Evolutionary conservation across 2,329 filamentous ascomycete species (phyloP).

Genomic region (Sclerotinia sclerotiorum): DNA sequence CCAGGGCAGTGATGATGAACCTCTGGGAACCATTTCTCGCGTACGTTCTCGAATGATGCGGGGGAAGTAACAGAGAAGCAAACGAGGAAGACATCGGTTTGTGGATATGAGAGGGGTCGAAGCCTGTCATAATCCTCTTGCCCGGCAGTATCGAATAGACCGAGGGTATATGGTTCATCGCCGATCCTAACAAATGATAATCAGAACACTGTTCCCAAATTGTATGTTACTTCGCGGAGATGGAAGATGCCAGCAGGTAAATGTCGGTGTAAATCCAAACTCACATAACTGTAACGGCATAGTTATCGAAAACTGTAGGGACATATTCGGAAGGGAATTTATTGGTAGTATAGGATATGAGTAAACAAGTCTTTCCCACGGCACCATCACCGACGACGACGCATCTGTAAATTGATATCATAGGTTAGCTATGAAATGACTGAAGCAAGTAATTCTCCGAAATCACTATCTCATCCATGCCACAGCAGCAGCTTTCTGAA

Average conservation of each 20-base stretch:
- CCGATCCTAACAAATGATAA: slow-evolving; percentile 71
- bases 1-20: slow-evolving; percentile 98
- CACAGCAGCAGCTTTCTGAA: slow-evolving; percentile 4
- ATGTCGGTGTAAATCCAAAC: slow-evolving; percentile 44
- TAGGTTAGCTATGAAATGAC: slow-evolving; percentile 14
- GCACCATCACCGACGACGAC: slow-evolving; percentile 99
- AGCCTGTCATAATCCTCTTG: slow-evolving; percentile 99
- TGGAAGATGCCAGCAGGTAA: background rate
- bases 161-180: slow-evolving; percentile 96
- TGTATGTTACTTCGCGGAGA: background rate
- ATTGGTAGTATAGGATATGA: slow-evolving; percentile 99
- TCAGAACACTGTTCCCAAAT: slow-evolving; percentile 24
- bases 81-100: slow-evolving; percentile 97
- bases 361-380: slow-evolving; percentile 96
- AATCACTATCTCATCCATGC: background rate
- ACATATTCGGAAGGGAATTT: slow-evolving; percentile 99
- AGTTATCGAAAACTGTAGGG: slow-evolving; percentile 98
- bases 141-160: slow-evolving; percentile 96
- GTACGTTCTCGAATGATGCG: slow-evolving; percentile 97
- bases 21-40: slow-evolving; percentile 98
- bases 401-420: slow-evolving; percentile 61
- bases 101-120: slow-evolving; percentile 92
- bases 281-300: slow-evolving; percentile 99
- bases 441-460: background rate
- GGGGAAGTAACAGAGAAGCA: slow-evolving; percentile 98